Evolutionary conservation across 192 early-diverging fungal genomes (phyloP).

Genomic region (Backusella tuberculispora): DNA sequence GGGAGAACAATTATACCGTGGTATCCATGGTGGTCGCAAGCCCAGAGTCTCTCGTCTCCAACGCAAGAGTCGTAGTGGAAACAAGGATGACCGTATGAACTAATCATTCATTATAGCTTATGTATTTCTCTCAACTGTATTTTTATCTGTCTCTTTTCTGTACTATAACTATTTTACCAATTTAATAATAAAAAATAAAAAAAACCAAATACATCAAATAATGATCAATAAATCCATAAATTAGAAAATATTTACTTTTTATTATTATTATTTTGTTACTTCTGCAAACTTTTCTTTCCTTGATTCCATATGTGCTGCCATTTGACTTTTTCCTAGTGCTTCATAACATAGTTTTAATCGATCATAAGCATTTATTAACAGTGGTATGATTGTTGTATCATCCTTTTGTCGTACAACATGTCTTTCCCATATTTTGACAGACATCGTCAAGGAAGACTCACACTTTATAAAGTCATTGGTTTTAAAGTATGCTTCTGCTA

Average conservation of each 20-base stretch:
- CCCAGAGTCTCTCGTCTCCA: constrained; percentile 8
- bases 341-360: constrained; percentile 22
- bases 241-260: neutral
- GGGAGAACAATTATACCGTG: constrained; percentile 26
- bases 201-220: too few relatives aligned
- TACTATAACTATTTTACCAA: too few relatives aligned
- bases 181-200: too few relatives aligned
- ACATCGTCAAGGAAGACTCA: constrained; percentile 16
- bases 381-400: neutral
- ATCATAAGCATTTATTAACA: constrained; percentile 9
- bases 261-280: neutral
- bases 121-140: too few relatives aligned
- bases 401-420: neutral
- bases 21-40: constrained; percentile 30
- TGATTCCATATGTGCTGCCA: constrained; percentile 25
- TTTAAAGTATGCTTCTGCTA: constrained; percentile 26
- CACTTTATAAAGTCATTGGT: constrained; percentile 16
- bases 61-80: neutral
- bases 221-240: too few relatives aligned
- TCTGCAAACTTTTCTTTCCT: neutral
- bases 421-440: constrained; percentile 26
- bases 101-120: neutral
- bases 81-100: neutral
- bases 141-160: too few relatives aligned
- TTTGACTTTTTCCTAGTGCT: constrained; percentile 18